Percentiles rank a stretch among this genome's conserved stretches.
Conservation (phyloP, 768 basidiomycete genomes). For the Macrolepiota fuliginosa region DNA sequence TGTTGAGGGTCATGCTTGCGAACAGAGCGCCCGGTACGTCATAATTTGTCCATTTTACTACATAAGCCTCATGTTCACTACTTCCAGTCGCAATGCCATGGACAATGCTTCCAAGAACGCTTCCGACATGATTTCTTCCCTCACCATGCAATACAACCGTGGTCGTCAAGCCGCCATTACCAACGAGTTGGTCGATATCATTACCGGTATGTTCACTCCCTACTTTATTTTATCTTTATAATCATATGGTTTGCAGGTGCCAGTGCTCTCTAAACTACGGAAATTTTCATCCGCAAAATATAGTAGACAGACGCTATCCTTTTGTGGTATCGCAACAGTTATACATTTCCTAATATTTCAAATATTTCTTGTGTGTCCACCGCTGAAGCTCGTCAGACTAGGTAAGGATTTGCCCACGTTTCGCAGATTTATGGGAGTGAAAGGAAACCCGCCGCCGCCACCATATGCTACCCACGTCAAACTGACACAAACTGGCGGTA, state of each 20-base stretch:
- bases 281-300: constrained; percentile 2
- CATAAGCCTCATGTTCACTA: constrained; percentile 11
- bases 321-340: constrained; percentile 4
- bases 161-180: constrained; percentile 98
- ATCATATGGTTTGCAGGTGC: constrained; percentile 30
- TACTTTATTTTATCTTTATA: neutral
- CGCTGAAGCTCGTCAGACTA: neutral
- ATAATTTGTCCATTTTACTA: neutral
- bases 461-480: too few species aligned
- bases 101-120: constrained; percentile 99
- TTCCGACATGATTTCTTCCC: constrained; percentile 80
- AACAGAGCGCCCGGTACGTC: constrained; percentile 82
- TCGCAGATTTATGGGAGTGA: neutral
- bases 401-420: neutral
- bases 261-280: constrained; percentile 36
- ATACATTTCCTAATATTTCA: constrained; percentile 10
- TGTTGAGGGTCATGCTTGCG: constrained; percentile 93
- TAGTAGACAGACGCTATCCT: constrained; percentile 10
- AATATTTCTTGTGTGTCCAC: constrained; percentile 13
- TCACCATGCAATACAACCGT: constrained; percentile 97
- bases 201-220: constrained; percentile 63
- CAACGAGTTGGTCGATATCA: constrained; percentile 91
- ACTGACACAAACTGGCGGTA: neutral
- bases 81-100: constrained; percentile 90
- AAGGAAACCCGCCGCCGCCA: neutral